Percentiles rank a stretch among this genome's conserved stretches.
These are phyloP conservation scores for Lolium rigidum DNA, from an alignment of 176 grass and related monocot species.

Conservation along the genomic window DNA sequence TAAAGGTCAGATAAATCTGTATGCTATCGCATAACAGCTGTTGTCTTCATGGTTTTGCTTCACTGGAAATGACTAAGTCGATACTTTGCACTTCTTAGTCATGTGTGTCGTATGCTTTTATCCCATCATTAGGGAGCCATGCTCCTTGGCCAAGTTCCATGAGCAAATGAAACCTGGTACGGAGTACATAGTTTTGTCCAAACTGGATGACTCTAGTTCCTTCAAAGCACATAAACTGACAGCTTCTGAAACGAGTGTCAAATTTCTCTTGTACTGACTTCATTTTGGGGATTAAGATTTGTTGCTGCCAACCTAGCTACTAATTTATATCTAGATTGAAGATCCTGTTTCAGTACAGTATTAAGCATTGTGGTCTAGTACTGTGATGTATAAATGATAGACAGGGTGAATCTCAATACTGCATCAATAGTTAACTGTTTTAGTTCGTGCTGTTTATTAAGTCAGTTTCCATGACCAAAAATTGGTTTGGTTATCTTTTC, in stretches of 20 bases:
- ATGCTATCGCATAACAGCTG: not conserved
- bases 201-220: not conserved
- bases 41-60: not conserved
- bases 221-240: not conserved
- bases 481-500: not conserved
- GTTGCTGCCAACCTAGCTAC: constrained; percentile 11
- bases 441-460: not conserved
- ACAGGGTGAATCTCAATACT: not conserved
- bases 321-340: not conserved
- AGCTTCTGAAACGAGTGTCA: not conserved
- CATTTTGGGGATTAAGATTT: not conserved
- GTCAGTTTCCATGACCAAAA: not conserved
- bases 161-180: not conserved
- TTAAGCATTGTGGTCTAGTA: constrained; percentile 7
- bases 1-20: not conserved
- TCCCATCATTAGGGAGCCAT: not conserved
- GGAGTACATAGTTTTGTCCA: not conserved
- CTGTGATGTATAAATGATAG: not conserved
- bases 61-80: not conserved
- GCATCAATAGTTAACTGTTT: not conserved
- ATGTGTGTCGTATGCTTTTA: not conserved
- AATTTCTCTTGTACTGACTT: not conserved
- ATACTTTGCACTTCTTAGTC: constrained; percentile 16
- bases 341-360: not conserved
- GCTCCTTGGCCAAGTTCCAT: not conserved